Conservation (phyloP, 495 filamentous ascomycete genomes). For the Pseudevernia furfuracea region DNA sequence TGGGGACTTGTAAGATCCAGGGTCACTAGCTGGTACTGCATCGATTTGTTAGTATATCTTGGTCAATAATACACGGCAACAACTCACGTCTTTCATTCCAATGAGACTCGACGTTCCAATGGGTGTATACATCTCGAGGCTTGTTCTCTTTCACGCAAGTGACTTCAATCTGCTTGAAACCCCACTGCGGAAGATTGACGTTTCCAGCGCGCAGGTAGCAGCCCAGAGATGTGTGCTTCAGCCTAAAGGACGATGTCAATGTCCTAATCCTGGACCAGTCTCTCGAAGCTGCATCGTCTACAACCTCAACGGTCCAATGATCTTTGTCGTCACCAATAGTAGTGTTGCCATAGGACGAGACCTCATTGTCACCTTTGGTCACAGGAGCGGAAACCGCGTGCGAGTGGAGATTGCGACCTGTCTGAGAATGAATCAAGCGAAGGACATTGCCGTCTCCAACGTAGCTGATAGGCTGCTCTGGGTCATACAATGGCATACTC, state of each 20-base stretch:
- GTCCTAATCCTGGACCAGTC: slow-evolving; percentile 85
- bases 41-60: slow-evolving; percentile 26
- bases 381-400: slow-evolving; percentile 82
- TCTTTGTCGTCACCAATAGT: slow-evolving; percentile 98
- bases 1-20: slow-evolving; percentile 89
- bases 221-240: slow-evolving; percentile 74
- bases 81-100: slow-evolving; percentile 85
- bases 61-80: background rate
- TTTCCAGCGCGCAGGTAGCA: slow-evolving; percentile 96
- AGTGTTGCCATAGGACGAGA: slow-evolving; percentile 90
- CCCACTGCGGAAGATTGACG: slow-evolving; percentile 95
- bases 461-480: slow-evolving; percentile 59
- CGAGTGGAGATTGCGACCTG: slow-evolving; percentile 92
- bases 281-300: slow-evolving; percentile 76
- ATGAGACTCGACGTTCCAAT: slow-evolving; percentile 98
- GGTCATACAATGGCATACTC: slow-evolving; percentile 59
- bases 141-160: slow-evolving; percentile 93
- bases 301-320: slow-evolving; percentile 91
- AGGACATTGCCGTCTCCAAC: slow-evolving; percentile 71
- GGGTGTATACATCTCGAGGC: slow-evolving; percentile 84
- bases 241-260: slow-evolving; percentile 84
- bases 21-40: slow-evolving; percentile 80
- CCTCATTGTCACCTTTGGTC: slow-evolving; percentile 82
- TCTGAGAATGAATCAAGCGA: slow-evolving; percentile 89
- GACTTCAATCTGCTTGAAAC: slow-evolving; percentile 98